phyloP scores from a whole-genome alignment of 768 basidiomycete species.

The Lactifluus rugatus region DNA sequence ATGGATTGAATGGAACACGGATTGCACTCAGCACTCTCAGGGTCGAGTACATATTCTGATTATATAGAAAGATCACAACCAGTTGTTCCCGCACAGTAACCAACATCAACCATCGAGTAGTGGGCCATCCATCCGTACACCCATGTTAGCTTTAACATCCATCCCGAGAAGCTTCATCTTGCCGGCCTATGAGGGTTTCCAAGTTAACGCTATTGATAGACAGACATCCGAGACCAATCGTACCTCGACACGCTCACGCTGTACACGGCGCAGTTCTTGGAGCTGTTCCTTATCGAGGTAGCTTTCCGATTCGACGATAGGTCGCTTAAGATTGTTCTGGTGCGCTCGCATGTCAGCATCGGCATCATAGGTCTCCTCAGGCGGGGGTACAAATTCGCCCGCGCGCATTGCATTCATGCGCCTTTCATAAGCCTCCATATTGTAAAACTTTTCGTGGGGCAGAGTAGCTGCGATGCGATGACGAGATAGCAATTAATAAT shows the following conservation, averaged over 20 bases:
- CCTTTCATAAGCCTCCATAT: slow-evolving; percentile 75
- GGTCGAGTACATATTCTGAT: slow-evolving; percentile 4
- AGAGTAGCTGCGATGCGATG: slow-evolving; percentile 54
- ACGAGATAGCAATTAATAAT: background rate
- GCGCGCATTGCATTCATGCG: slow-evolving; percentile 77
- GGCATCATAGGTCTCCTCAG: slow-evolving; percentile 72
- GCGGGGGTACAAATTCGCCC: slow-evolving; percentile 72
- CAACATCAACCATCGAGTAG: slow-evolving; percentile 39
- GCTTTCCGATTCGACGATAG: slow-evolving; percentile 54
- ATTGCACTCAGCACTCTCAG: background rate
- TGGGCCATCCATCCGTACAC: slow-evolving; percentile 77
- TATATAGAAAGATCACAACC: slow-evolving; percentile 2
- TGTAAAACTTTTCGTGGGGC: slow-evolving; percentile 92
- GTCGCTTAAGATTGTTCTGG: slow-evolving; percentile 59
- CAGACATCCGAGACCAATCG: slow-evolving; percentile 19
- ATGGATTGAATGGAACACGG: too few relatives aligned
- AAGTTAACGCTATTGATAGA: background rate
- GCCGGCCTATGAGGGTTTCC: slow-evolving; percentile 41
- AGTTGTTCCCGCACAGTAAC: background rate
- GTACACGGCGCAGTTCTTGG: slow-evolving; percentile 69
- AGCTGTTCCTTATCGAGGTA: slow-evolving; percentile 75
- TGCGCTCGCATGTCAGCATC: slow-evolving; percentile 75
- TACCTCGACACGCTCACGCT: slow-evolving; percentile 79
- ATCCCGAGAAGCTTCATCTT: slow-evolving; percentile 84
- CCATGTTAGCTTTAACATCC: slow-evolving; percentile 77